Conservation (phyloP, 257 asterid species). For the Solanum pinnatisectum region DNA sequence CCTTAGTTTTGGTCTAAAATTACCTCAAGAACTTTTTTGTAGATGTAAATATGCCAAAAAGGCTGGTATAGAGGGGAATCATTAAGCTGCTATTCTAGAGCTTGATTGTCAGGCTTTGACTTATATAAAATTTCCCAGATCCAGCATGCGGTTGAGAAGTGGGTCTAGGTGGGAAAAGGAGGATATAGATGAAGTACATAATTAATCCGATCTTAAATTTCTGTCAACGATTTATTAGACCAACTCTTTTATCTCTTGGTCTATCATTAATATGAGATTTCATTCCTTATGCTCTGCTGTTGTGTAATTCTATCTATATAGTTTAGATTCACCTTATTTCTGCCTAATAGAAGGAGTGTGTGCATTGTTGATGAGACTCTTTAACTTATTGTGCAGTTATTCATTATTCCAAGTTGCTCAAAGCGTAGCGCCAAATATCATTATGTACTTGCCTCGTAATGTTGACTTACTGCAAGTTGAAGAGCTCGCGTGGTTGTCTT, state of each 20-base stretch:
- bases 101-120: not conserved
- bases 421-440: conserved; percentile 56
- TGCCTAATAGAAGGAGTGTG: too few species aligned
- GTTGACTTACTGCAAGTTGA: conserved; percentile 51
- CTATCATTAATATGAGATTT: not conserved
- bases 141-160: not conserved
- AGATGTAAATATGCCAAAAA: not conserved
- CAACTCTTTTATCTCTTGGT: not conserved
- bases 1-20: not conserved
- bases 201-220: not conserved
- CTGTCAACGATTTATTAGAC: not conserved
- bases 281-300: not conserved
- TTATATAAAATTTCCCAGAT: not conserved
- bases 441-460: conserved; percentile 74
- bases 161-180: not conserved
- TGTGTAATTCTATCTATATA: not conserved
- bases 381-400: conserved; percentile 35
- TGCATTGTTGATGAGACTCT: not conserved
- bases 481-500: conserved; percentile 69
- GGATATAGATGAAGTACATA: not conserved
- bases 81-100: not conserved
- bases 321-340: not conserved
- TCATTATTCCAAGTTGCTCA: conserved; percentile 61
- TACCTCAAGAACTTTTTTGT: not conserved
- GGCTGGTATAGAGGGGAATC: not conserved